Evolutionary conservation across 192 early-diverging fungal genomes (phyloP).

Genomic region (Paraglomus occultum): DNA sequence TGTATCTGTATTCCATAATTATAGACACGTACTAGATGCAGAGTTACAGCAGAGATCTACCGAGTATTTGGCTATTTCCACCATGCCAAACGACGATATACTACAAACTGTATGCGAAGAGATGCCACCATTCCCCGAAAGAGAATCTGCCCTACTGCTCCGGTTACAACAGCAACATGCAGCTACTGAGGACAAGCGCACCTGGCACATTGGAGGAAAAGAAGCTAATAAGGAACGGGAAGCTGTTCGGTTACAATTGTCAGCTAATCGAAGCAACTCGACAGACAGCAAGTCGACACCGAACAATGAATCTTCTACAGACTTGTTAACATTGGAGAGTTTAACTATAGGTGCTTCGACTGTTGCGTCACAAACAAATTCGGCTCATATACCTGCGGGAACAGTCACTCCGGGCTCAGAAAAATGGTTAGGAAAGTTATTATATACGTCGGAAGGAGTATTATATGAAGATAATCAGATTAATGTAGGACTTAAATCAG

Average conservation of each 20-base stretch:
- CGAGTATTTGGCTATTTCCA: constrained; percentile 90
- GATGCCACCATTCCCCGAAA: constrained; percentile 97
- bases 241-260: constrained; percentile 32
- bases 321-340: too few species aligned
- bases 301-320: constrained; percentile 20
- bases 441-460: constrained; percentile 80
- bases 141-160: constrained; percentile 85
- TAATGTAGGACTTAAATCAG: constrained; percentile 90
- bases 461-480: constrained; percentile 87
- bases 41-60: constrained; percentile 97
- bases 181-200: constrained; percentile 94
- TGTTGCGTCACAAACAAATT: background rate
- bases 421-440: constrained; percentile 56
- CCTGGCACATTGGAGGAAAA: constrained; percentile 89
- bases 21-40: constrained; percentile 84
- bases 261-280: constrained; percentile 35
- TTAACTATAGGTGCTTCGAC: constrained; percentile 19
- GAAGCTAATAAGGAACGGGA: constrained; percentile 70
- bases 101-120: constrained; percentile 94
- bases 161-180: constrained; percentile 80
- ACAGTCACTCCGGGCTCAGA: constrained; percentile 51
- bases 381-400: constrained; percentile 37
- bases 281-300: constrained; percentile 37
- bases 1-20: constrained; percentile 81
- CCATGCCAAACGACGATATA: constrained; percentile 80